Evolutionary conservation across 805 yeast genomes (phyloP), one percentile per base, ranked within the genome.

Genomic region (Vanderwaltozyma tropicalis): DNA sequence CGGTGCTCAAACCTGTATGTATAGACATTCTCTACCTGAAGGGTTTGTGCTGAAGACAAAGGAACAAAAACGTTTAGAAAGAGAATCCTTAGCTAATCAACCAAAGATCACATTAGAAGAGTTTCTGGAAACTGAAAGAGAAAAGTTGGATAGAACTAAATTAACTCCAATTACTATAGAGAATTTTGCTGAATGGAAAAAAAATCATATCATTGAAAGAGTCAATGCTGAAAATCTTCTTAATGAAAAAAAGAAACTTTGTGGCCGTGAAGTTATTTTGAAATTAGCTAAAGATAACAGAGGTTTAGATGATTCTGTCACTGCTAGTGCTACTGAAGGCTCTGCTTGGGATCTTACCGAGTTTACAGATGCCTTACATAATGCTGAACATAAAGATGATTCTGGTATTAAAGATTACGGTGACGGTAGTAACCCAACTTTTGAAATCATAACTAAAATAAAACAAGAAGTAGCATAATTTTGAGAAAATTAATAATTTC

Each of bases 11-110:
- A 80, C 76, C 43, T 92, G 99, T 74, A 89, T 80, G 68, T 92
- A 92, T 67, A 79, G 76, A 62, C 99, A 92, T 63, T 82, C 96
- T 8, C 70, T 92, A 55, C 99, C 99, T 29, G 88, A 94, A 33
- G 99, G 98, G 1, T 94, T 87, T 62, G 94, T 85, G 41, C 74
- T 92, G 65, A 92, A 92, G 71, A 94, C 98, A 27, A 89, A 88
- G 64, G 98, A 92, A 59, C 96, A 92, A 61, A 81, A 84, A 71
- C 74, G 87, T 55, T 65, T 85, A 54, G 98, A 92, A 62, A 80
- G 78, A 53, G 69, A 80, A 59, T 95, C 94, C 6, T 71, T 76
- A 18, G 95, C 85, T 38, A 68, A 74, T 39, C 85, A 83, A 53
- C 95, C 95, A 38, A 80, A 81, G 68, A 83, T 94, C 53, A 85